Evolutionary conservation across 768 basidiomycete species (phyloP).

Genomic region (Coprinopsis strossmayeri): DNA sequence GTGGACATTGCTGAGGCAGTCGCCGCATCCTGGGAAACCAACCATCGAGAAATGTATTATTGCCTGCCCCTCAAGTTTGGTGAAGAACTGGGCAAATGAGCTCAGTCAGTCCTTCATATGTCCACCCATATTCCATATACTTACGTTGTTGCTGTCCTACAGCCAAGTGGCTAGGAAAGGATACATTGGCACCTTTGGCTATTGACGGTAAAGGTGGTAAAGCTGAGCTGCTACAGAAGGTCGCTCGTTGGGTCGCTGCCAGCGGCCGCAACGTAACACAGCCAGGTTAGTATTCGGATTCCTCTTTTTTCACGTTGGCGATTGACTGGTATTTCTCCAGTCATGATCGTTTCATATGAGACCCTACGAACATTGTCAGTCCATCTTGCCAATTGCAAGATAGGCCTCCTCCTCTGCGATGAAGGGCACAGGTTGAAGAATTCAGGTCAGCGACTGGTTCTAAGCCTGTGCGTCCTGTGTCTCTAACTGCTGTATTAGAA

Average conservation of each 20-base stretch:
- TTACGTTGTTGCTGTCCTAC: not conserved
- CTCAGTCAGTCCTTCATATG: constrained; percentile 50
- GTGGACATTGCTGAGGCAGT: constrained; percentile 95
- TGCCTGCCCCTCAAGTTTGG: constrained; percentile 92
- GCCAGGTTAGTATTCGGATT: constrained; percentile 52
- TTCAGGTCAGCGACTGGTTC: constrained; percentile 45
- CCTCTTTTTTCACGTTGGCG: not conserved
- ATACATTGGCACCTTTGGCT: constrained; percentile 74
- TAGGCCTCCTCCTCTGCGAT: constrained; percentile 92
- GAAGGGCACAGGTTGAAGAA: constrained; percentile 98
- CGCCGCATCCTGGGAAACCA: constrained; percentile 77
- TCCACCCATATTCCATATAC: not conserved
- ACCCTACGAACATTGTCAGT: constrained; percentile 77
- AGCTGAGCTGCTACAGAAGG: constrained; percentile 68
- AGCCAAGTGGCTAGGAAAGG: constrained; percentile 96
- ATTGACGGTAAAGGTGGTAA: constrained; percentile 92
- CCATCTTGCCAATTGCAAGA: constrained; percentile 71
- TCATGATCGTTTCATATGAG: constrained; percentile 99
- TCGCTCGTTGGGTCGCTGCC: constrained; percentile 86
- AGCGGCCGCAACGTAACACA: constrained; percentile 85
- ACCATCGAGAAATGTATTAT: constrained; percentile 98
- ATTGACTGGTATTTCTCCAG: constrained; percentile 30
- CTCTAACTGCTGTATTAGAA: constrained; percentile 36
- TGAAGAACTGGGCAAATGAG: constrained; percentile 99
- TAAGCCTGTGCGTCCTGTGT: not conserved